Evolutionary conservation across 345 rosid species (phyloP), one percentile per base, ranked within the genome.

Genomic region (Murraya koenigii): DNA sequence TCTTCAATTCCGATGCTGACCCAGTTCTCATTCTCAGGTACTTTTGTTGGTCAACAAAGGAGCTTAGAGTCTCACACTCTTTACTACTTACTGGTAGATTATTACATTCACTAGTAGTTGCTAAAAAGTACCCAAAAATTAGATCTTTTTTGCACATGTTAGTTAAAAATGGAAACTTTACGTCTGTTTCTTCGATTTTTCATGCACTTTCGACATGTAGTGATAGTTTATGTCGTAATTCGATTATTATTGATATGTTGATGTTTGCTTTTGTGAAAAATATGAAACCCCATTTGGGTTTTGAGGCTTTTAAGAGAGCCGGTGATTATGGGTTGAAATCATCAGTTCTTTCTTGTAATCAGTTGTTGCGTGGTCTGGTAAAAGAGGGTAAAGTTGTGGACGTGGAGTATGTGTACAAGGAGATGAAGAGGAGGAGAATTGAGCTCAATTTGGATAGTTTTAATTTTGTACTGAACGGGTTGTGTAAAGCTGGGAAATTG

Each of bases 231-330:
- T 90, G 87, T 78, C 82, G 79, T 58, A 88, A 82, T 74, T 93
- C 91, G 39, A 83, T 91, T 66, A 70, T 91, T 28, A 90, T 81
- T 76, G 98, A 95, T 80, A 91, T 90, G 93, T 76, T 93, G 87
- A 85, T 89, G n/a, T 81, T 85, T 77, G 90, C 94, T 6, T 93
- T 83, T 81, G 92, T 78, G 69, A 84, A 78, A 38, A 90, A 90
- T 35, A 54, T 77, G 87, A 90, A 87, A 76, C 39, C 78, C 30
- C 84, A 74, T 32, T 80, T 79, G 74, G 97, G 85, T 8, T 80
- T 90, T 5, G 97, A 93, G 82, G 94, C 94, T 25, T 95, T 95
- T 85, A 88, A 81, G 85, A 89, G 97, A 2, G 85, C 97, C 26
- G 91, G 94, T 35, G 90, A 89, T 79, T 95, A 93, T 65, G 93